Base-by-base conservation (phyloP, 805 yeast genomes). In the Hanseniaspora thailandica region DNA sequence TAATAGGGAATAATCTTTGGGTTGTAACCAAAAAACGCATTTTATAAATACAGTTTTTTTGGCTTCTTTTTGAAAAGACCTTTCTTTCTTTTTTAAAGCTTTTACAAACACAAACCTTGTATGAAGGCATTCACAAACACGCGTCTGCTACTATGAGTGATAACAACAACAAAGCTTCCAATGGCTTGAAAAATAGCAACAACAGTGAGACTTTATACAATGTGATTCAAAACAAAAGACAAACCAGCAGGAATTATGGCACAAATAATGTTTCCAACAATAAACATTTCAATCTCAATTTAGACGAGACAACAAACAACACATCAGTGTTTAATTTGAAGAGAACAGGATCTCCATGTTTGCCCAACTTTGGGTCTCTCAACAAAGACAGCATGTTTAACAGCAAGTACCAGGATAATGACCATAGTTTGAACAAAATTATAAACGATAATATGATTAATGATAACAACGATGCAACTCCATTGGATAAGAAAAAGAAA, bases 141-240 rank as follows among this genome's bases (percentile, higher is more conserved):
- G 19, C 12, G 15, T 15, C 6, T 28, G 12, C 13, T 9, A 28
- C 23, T 26, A 19, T 28, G 31, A 13, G 31, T 26, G 45, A 41
- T 13, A 33, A 23, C 5, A 45, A n/a, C 10, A 41, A 31, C 15
- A 33, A 23, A 35, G 26, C 19, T 35, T 17, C 15, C 2, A 46
- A 30, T 12, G 9, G 9, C n/a, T 7, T 15, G 6, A 41, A 25
- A 41, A 47, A 40, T 12, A 40, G 19, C 19, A 50, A 50, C 20
- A 30, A 50, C 30, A 50, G 54, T 19, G 31, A 50, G 17, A 50
- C 43, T 10, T 22, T 50, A 7, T 50, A 50, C 36, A 50, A 45
- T 22, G 30, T 43, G 4, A 15, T 50, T 5, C 47, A 43, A 35
- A 43, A 28, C n/a, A 50, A 50, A 43, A 34, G 25, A 28, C 54